phyloP scores from a whole-genome alignment of 2,329 filamentous ascomycete species.

The Hypoxylon rubiginosum region DNA sequence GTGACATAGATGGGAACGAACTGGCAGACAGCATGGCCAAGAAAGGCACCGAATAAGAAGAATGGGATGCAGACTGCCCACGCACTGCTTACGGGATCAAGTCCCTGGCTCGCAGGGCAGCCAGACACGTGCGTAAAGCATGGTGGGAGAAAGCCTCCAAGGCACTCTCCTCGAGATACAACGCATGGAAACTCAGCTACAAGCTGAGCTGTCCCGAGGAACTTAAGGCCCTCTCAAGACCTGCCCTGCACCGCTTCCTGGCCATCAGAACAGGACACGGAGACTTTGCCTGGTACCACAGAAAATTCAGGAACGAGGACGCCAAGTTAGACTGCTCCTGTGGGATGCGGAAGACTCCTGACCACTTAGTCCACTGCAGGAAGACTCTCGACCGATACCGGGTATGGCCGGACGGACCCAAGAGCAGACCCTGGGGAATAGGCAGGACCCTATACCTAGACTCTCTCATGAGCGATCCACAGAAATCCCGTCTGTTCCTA shows the following conservation, averaged over 20 bases:
- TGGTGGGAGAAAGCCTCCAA: neutral
- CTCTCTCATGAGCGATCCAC: too few species aligned
- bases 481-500: too few species aligned
- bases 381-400: too few species aligned
- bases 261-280: neutral
- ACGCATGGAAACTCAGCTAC: neutral
- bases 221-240: neutral
- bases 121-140: neutral
- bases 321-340: too few species aligned
- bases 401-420: too few species aligned
- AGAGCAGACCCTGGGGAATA: too few species aligned
- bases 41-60: neutral
- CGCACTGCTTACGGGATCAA: slow-evolving; percentile 2
- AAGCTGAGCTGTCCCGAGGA: neutral
- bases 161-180: slow-evolving; percentile 3
- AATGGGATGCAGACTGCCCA: neutral
- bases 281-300: neutral
- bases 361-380: too few species aligned
- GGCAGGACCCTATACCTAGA: too few species aligned
- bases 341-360: too few species aligned
- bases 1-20: slow-evolving; percentile 5
- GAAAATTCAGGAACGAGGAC: too few species aligned
- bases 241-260: neutral
- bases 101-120: neutral
- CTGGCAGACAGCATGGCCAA: slow-evolving; percentile 4